Evolutionary conservation across 2,329 filamentous ascomycete species (phyloP).

Genomic region (Diaporthe humulicola): DNA sequence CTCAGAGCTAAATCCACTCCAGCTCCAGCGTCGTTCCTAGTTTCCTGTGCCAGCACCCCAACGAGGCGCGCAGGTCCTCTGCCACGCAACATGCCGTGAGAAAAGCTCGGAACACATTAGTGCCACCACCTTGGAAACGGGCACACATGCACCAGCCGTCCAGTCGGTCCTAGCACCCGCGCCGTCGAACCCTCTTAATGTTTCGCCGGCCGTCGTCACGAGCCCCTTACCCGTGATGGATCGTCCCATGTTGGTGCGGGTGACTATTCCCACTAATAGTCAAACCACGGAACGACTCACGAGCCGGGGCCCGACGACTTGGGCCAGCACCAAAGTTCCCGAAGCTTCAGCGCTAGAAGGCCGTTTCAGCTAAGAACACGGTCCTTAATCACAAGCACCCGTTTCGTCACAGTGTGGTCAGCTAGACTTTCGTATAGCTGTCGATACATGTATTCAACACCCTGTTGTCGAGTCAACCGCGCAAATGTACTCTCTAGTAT

Average conservation of each 20-base stretch:
- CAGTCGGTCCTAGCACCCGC: slow-evolving; percentile 35
- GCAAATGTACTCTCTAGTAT: too few relatives aligned
- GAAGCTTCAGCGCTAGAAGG: slow-evolving; percentile 21
- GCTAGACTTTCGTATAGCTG: neutral
- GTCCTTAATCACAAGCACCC: slow-evolving; percentile 13
- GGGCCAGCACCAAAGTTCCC: slow-evolving; percentile 10
- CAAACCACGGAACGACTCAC: slow-evolving; percentile 7
- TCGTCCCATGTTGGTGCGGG: slow-evolving; percentile 17
- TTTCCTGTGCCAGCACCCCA: neutral
- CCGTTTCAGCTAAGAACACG: slow-evolving; percentile 20
- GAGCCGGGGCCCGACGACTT: slow-evolving; percentile 11
- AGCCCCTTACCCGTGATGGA: slow-evolving; percentile 15
- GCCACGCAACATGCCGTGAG: neutral
- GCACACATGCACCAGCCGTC: neutral
- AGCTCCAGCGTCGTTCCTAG: neutral
- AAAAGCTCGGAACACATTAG: neutral
- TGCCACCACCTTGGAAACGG: neutral
- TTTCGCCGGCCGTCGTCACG: slow-evolving; percentile 15
- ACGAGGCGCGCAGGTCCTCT: neutral
- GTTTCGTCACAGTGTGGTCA: neutral
- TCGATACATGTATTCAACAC: neutral
- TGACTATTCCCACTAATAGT: neutral
- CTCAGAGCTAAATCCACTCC: slow-evolving; percentile 10
- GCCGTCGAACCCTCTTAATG: slow-evolving; percentile 7
- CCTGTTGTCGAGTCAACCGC: neutral